A percentile compares a stretch with the other conserved stretches of the same genome.
These are phyloP conservation scores for Fusarium setosum DNA, from an alignment of 2,329 filamentous ascomycete species.

Conservation along the genomic window DNA sequence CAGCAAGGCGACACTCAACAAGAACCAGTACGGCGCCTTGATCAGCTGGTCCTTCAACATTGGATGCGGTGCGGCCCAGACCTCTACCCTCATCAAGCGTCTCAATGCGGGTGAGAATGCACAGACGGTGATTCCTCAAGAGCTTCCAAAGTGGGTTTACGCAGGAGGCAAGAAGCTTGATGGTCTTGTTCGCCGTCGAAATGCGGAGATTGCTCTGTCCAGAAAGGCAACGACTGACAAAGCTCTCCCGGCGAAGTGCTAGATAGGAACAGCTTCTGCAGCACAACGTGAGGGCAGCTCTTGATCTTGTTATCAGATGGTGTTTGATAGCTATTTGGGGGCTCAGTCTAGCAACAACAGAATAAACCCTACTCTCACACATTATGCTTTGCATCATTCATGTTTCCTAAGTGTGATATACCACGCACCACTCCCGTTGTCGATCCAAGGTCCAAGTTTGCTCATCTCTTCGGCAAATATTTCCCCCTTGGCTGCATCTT, in stretches of 20 bases:
- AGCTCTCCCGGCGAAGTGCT: conserved; percentile 27
- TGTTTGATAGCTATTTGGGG: no score
- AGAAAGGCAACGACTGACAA: conserved; percentile 15
- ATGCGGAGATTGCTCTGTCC: conserved; percentile 56
- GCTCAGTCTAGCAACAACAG: no score
- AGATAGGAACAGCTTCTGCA: no score
- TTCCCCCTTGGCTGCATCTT: conserved; percentile 20
- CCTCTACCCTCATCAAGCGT: conserved; percentile 49
- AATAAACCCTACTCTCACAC: no score
- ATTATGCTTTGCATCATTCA: neutral
- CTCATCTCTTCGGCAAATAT: conserved; percentile 32
- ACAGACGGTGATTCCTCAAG: conserved; percentile 51
- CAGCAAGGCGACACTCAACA: conserved; percentile 44
- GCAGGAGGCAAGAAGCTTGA: conserved; percentile 52
- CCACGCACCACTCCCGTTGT: conserved; percentile 28
- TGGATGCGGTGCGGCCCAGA: conserved; percentile 53
- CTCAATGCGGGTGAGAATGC: conserved; percentile 39
- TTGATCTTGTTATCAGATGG: no score
- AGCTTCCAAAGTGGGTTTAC: conserved; percentile 61
- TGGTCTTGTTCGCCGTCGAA: conserved; percentile 55
- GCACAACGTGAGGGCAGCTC: no score
- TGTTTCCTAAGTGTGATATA: conserved; percentile 22
- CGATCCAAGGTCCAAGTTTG: conserved; percentile 26
- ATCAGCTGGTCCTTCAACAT: conserved; percentile 64
- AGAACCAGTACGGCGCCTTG: conserved; percentile 64